Conservation (phyloP, 306 rosid genomes). For the Leucaena leucocephala region DNA sequence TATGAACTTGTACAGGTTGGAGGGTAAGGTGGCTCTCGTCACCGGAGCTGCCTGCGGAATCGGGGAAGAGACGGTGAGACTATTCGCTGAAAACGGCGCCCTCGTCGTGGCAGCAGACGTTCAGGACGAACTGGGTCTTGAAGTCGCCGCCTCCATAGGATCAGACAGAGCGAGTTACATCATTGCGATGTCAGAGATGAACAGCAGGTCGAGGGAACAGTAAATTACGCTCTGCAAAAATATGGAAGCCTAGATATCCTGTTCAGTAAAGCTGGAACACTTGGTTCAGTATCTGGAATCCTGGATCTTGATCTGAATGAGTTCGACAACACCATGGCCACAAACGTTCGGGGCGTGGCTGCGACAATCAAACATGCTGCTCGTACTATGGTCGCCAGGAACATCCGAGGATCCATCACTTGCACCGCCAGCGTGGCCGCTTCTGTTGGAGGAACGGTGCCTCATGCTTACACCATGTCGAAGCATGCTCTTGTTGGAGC, state of each 20-base stretch:
- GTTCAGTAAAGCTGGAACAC: slow-evolving; percentile 81
- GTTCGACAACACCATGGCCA: slow-evolving; percentile 62
- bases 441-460: slow-evolving; percentile 64
- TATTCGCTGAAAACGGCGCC: slow-evolving; percentile 72
- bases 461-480: slow-evolving; percentile 61
- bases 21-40: slow-evolving; percentile 79
- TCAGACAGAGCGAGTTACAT: slow-evolving; percentile 49
- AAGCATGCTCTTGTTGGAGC: slow-evolving; percentile 76
- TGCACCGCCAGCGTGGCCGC: slow-evolving; percentile 88
- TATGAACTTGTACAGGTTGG: slow-evolving; percentile 46
- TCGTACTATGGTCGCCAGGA: slow-evolving; percentile 66
- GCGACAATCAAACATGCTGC: slow-evolving; percentile 69
- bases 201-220: slow-evolving; percentile 60
- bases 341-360: slow-evolving; percentile 70
- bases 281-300: slow-evolving; percentile 60
- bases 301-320: slow-evolving; percentile 69
- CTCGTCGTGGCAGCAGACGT: slow-evolving; percentile 65
- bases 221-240: slow-evolving; percentile 52
- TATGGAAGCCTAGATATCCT: slow-evolving; percentile 64
- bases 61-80: slow-evolving; percentile 70
- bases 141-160: slow-evolving; percentile 55
- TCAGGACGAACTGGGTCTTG: slow-evolving; percentile 69
- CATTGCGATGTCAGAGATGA: slow-evolving; percentile 88
- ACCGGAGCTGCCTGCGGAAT: slow-evolving; percentile 92
- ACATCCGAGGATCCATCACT: slow-evolving; percentile 61